A percentile compares a stretch with the other conserved stretches of the same genome.
These are phyloP conservation scores for Paradendryphiella salina DNA, from an alignment of 2,329 filamentous ascomycete genomes.

Conservation along the genomic window DNA sequence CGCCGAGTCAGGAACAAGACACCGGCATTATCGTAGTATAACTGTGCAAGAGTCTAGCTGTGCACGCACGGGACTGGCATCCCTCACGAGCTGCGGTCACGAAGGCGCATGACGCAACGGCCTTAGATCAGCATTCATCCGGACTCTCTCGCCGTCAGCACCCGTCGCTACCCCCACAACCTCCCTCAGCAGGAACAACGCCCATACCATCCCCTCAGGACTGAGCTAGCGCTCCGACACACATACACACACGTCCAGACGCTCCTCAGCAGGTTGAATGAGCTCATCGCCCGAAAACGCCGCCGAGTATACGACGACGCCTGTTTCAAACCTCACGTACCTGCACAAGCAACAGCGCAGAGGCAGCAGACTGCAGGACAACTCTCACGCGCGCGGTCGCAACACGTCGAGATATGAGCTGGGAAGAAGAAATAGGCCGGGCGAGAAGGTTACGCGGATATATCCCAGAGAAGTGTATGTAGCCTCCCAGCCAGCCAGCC, in stretches of 20 bases:
- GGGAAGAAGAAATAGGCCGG: conserved; percentile 48
- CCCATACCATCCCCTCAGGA: conserved; percentile 4
- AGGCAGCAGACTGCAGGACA: conserved; percentile 42
- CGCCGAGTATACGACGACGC: conserved; percentile 36
- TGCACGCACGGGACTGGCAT: conserved; percentile 23
- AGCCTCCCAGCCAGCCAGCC: neutral
- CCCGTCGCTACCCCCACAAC: conserved; percentile 16
- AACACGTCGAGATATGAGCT: conserved; percentile 48
- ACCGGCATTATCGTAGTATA: conserved; percentile 10
- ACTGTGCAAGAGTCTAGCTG: conserved; percentile 9
- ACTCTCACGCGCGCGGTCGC: conserved; percentile 41
- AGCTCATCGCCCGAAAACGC: conserved; percentile 44
- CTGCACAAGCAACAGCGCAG: conserved; percentile 45
- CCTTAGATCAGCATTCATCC: conserved; percentile 25
- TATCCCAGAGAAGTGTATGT: conserved; percentile 48
- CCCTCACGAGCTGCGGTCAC: conserved; percentile 27
- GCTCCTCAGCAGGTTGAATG: conserved; percentile 41
- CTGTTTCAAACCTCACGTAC: conserved; percentile 41
- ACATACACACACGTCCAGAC: conserved; percentile 10
- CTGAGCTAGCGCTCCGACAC: conserved; percentile 15
- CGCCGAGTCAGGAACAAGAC: conserved; percentile 21
- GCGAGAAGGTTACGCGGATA: conserved; percentile 46
- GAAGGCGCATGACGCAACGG: conserved; percentile 33
- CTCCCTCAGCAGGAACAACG: neutral
- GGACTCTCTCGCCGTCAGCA: conserved; percentile 23